Evolutionary conservation across 2,329 filamentous ascomycete species (phyloP), one percentile per base, ranked within the genome.

Genomic region (Fusarium sp.): DNA sequence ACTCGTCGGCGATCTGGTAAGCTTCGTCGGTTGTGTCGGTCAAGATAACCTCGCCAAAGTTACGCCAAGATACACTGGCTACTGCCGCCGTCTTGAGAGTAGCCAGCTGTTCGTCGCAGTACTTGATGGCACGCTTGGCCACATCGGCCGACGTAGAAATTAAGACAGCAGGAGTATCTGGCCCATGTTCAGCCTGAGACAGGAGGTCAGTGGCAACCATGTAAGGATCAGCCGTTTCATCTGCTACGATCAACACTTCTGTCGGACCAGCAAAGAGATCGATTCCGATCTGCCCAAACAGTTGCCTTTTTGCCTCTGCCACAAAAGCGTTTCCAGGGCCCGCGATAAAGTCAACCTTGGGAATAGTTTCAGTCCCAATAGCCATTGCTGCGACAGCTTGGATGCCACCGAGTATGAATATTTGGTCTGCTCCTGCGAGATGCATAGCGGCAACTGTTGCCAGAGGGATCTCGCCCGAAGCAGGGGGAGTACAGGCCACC

Each of bases 141-240:
- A 52, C 24, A 5, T 52, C 49, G 3, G 20, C 20, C 2, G 49
- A 52, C 6, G 49, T 52, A 6, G 38, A 52, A 14, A 52, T 52
- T 26, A 52, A 34, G 12, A 52, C 26, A 21, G 39, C 49, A 7
- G 49, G 38, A 7, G 49, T 52, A n/a, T 52, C 49, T 1, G 49
- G 49, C 2, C 49, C 49, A 45, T 52, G 49, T 30, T 52, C 49
- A n/a, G 49, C 49, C 26, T 52, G 49, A 14, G 49, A 52, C n/a
- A 52, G 38, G 5, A 52, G 26, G 15, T 52, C 49, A 0, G 49
- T 52, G 1, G 39, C 49, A 1, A 52, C 4, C 26, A 32, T 45
- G 26, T 45, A 52, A 1, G 49, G 38, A 26, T 52, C 49, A 17
- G 49, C 49, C 14, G 49, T 52, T 1, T 45, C 49, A 7, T 52